phyloP scores from a whole-genome alignment of 441 rosid genomes.

The Adansonia madagascariensis region DNA sequence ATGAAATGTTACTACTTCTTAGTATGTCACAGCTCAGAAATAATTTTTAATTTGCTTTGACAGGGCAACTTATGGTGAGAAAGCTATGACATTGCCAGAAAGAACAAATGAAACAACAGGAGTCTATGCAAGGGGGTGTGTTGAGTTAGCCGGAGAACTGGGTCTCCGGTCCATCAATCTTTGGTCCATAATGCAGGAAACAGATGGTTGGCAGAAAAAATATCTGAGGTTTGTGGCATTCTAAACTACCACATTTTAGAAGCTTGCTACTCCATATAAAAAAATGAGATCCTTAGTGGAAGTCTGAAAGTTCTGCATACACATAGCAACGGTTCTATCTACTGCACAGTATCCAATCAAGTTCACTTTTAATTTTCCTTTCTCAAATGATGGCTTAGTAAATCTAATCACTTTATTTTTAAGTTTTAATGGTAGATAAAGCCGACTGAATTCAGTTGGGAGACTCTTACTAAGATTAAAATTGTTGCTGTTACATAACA shows the following conservation, averaged over 20 bases:
- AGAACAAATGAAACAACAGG: conserved; percentile 86
- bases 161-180: conserved; percentile 60
- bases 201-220: conserved; percentile 76
- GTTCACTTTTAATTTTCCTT: neutral
- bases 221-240: conserved; percentile 62
- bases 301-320: neutral
- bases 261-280: neutral
- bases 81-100: conserved; percentile 70
- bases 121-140: conserved; percentile 65
- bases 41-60: conserved; percentile 19
- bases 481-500: neutral
- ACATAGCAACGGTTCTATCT: neutral
- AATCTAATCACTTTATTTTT: neutral
- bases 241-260: neutral
- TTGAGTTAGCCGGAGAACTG: conserved; percentile 67
- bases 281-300: neutral
- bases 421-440: neutral
- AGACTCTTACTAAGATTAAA: neutral
- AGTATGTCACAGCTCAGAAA: conserved; percentile 2
- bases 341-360: neutral
- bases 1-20: neutral
- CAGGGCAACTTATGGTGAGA: conserved; percentile 75
- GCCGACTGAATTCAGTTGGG: neutral
- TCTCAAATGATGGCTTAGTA: neutral
- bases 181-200: conserved; percentile 93